Percentiles rank a stretch among this genome's conserved stretches.
Evolutionary conservation across 83 land plant genomes (phyloP).

Genomic region (Diphasiastrum complanatum): DNA sequence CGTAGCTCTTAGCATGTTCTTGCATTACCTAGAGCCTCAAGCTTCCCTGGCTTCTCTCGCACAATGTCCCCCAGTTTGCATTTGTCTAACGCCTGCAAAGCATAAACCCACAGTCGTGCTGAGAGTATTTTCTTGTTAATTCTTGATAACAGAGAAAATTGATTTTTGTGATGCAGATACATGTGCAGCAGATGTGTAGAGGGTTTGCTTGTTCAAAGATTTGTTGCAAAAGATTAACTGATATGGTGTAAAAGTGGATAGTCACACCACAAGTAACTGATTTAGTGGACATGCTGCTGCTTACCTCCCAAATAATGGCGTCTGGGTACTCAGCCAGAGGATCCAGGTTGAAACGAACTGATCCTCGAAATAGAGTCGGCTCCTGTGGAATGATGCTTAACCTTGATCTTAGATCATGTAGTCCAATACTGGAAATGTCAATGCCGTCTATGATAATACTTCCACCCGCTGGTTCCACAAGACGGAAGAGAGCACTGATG

Average conservation of each 20-base stretch:
- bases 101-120: neutral
- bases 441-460: slow-evolving; percentile 47
- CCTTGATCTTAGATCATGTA: slow-evolving; percentile 49
- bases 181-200: neutral
- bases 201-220: neutral
- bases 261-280: too few species aligned
- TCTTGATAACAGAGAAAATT: neutral
- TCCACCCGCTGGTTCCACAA: slow-evolving; percentile 52
- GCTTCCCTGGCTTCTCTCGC: slow-evolving; percentile 27
- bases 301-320: slow-evolving; percentile 44
- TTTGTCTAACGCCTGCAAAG: slow-evolving; percentile 30
- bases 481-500: slow-evolving; percentile 54
- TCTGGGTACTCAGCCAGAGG: slow-evolving; percentile 49
- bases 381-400: slow-evolving; percentile 73
- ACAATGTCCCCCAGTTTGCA: slow-evolving; percentile 30
- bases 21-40: slow-evolving; percentile 32
- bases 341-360: slow-evolving; percentile 50
- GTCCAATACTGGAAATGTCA: slow-evolving; percentile 53
- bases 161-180: neutral
- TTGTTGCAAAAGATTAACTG: neutral
- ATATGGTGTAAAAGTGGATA: neutral
- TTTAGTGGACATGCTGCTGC: neutral
- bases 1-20: neutral
- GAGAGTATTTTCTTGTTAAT: neutral
- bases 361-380: slow-evolving; percentile 60